Conservation (phyloP, 345 rosid genomes). For the Nasturtium officinale region DNA sequence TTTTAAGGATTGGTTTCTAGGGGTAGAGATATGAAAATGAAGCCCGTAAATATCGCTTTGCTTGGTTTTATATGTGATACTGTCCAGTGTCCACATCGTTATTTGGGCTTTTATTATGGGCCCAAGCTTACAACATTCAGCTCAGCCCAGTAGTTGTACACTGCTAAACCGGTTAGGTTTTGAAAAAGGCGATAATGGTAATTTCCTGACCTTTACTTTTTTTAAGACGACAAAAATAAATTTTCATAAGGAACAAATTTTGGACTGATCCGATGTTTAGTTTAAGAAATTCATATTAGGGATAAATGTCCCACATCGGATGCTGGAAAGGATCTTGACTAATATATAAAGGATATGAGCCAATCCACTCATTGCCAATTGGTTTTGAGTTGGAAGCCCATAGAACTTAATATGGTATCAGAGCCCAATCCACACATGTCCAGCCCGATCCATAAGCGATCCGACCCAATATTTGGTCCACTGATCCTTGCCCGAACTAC, state of each 20-base stretch:
- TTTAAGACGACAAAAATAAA: not conserved
- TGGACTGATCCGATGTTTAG: not conserved
- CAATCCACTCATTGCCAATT: no score
- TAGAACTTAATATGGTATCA: no score
- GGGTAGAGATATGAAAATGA: not conserved
- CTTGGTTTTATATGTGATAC: not conserved
- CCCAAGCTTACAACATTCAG: not conserved
- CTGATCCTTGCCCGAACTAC: no score
- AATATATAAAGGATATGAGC: no score
- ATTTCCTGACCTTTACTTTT: not conserved
- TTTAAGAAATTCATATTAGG: no score
- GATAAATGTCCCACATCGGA: no score
- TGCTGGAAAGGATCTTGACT: no score
- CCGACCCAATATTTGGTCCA: no score
- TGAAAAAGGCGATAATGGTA: not conserved
- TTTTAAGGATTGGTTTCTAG: constrained; percentile 1
- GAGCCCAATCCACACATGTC: no score
- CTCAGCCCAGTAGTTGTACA: constrained; percentile 4
- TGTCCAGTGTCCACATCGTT: not conserved
- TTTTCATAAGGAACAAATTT: not conserved
- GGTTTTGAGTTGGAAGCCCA: no score
- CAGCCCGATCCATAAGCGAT: no score
- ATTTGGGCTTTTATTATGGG: constrained; percentile 10
- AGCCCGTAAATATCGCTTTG: not conserved
- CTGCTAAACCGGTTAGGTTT: constrained; percentile 8